These are phyloP conservation scores for Closterium sp. DNA, from an alignment of 139 green algal genomes.

Conservation along the genomic window DNA sequence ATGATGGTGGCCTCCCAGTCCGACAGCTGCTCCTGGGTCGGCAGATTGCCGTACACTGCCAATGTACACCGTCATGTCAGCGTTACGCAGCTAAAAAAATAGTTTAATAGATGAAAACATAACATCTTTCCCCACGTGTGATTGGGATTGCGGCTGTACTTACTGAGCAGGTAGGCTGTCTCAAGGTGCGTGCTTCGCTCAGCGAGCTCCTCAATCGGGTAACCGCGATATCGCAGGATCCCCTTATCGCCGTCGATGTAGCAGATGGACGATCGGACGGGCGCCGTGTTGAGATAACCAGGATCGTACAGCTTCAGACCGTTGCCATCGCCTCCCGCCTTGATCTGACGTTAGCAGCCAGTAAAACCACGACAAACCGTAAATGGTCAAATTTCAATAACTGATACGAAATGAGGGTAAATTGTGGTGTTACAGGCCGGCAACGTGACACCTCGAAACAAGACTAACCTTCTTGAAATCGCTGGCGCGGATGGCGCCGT, in stretches of 20 bases:
- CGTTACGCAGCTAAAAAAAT: not conserved
- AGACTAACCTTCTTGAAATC: constrained; percentile 86
- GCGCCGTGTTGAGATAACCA: constrained; percentile 93
- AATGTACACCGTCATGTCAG: not conserved
- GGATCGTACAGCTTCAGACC: constrained; percentile 56
- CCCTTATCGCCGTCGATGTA: constrained; percentile 97
- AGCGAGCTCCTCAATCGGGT: constrained; percentile 93
- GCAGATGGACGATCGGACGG: constrained; percentile 82
- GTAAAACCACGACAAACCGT: not conserved
- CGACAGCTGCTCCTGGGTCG: constrained; percentile 57
- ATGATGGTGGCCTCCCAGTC: constrained; percentile 78
- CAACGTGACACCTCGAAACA: too few relatives aligned
- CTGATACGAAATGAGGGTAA: not conserved
- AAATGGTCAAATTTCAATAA: not conserved
- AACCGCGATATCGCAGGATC: constrained; percentile 91
- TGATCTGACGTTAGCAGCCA: constrained; percentile 14
- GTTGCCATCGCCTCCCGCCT: constrained; percentile 33
- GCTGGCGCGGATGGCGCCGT: constrained; percentile 78
- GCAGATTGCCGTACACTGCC: constrained; percentile 82
- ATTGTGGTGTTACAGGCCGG: not conserved
- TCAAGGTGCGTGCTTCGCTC: constrained; percentile 83
- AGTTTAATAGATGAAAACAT: too few relatives aligned
- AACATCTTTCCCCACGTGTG: too few relatives aligned
- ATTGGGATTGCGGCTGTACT: not conserved
- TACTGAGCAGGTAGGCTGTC: constrained; percentile 45